Base-by-base conservation (phyloP, 805 yeast genomes). In the Isabelozyma pseudorhagii region DNA sequence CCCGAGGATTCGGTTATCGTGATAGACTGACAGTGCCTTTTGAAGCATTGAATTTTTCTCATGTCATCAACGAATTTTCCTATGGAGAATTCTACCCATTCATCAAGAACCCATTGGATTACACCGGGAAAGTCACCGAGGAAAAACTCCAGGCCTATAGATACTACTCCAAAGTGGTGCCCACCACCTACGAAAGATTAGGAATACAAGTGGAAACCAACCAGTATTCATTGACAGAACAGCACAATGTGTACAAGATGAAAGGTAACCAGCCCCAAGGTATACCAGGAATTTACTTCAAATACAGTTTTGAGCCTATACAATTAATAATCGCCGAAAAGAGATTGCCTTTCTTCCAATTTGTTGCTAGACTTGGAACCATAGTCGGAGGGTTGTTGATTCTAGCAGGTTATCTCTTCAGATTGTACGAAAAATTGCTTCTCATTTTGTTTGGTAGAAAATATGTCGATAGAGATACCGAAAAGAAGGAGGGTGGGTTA, bases 81-180 rank as follows among this genome's bases (percentile, higher is more conserved):
- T 93, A 85, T 68, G 99, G 99, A 11, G 89, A 83, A 38, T 91
- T 87, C 66, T 91, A 83, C 61, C 97, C 99, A 3, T 86, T 80
- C 57, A 76, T 92, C 54, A 78, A 85, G 57, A 93, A 93, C 62
- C 96, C 97, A n/a, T 76, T 94, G 54, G 98, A 94, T 65, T 76
- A 75, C 44, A 85, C 93, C 0, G 86, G 82, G 0, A 81, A 84
- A 55, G 63, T 67, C 14, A 77, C 90, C 1, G 71, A 73, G 0
- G 74, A 78, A 2, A 71, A 76, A 18, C 51, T 74, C 15, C 83
- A 79, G 50, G 66, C 76, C 1, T 89, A 74, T 67, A 80, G 80
- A 46, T 94, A 94, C 66, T 81, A 76, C 56, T 60, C 91, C 54
- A 81, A 85, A 14, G 89, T 94, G 3, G 96, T 94, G 5, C 97